Evolutionary conservation across 1,284 basidiomycete genomes (phyloP).

Genomic region (Anthracocystis setariae): DNA sequence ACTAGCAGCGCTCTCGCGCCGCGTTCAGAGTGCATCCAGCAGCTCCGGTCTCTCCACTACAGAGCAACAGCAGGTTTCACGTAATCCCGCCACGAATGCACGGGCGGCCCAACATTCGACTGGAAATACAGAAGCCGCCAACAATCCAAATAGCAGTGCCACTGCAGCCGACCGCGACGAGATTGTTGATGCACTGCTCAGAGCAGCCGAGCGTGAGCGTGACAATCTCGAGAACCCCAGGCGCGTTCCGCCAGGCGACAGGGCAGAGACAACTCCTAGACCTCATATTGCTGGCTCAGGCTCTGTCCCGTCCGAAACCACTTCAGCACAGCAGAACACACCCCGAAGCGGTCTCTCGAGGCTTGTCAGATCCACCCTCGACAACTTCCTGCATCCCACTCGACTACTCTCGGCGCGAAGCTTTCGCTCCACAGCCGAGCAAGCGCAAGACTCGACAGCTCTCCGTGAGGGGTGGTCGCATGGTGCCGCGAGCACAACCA

Average conservation of each 20-base stretch:
- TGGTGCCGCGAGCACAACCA: neutral
- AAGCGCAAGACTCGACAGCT: neutral
- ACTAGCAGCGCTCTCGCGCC: conserved; percentile 29
- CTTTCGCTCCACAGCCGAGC: conserved; percentile 3
- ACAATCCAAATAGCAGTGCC: neutral
- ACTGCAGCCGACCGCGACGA: neutral
- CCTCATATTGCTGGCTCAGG: neutral
- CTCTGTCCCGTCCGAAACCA: conserved; percentile 6
- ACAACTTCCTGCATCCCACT: conserved; percentile 26
- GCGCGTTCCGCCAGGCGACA: neutral
- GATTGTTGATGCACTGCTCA: neutral
- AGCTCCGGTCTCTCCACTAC: conserved; percentile 1
- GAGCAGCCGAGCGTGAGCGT: neutral
- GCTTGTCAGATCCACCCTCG: conserved; percentile 34
- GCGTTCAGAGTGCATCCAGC: conserved; percentile 19
- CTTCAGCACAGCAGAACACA: conserved; percentile 8
- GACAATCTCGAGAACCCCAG: conserved; percentile 3
- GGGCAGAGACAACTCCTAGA: neutral
- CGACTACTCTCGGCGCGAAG: conserved; percentile 24
- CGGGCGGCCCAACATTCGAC: neutral
- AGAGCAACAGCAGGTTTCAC: neutral
- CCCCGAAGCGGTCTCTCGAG: conserved; percentile 22
- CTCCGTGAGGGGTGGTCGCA: conserved; percentile 9
- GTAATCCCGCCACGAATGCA: neutral
- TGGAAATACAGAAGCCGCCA: neutral